These are phyloP conservation scores for Spathaspora passalidarum DNA, from an alignment of 805 yeast genomes.

Conservation along the genomic window DNA sequence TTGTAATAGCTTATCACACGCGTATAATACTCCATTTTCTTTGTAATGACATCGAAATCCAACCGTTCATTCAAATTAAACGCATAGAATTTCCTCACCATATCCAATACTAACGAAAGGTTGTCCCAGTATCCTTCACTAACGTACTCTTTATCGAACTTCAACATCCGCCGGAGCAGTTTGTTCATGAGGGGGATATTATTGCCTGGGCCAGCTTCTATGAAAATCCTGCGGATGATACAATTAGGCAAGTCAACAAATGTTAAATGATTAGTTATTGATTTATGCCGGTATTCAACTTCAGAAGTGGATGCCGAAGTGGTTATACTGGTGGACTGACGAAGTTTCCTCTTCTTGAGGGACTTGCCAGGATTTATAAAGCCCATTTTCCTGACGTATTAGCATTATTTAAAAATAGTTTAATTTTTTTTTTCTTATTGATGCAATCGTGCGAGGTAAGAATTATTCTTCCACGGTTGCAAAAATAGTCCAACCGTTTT, in stretches of 20 bases:
- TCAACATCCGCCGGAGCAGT: slow-evolving; percentile 17
- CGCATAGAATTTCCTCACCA: slow-evolving; percentile 20
- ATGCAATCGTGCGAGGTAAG: too few species aligned
- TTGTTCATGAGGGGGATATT: slow-evolving; percentile 33
- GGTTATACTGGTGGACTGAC: background rate
- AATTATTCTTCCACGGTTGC: too few species aligned
- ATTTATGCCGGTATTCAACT: background rate
- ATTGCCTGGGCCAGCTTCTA: slow-evolving; percentile 33
- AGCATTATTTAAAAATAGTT: background rate
- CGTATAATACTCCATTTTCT: slow-evolving; percentile 14
- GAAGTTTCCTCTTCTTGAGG: slow-evolving; percentile 12
- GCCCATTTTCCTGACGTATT: slow-evolving; percentile 18
- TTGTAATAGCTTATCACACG: background rate
- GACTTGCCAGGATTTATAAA: slow-evolving; percentile 24
- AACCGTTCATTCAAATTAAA: slow-evolving; percentile 18
- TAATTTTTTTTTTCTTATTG: background rate
- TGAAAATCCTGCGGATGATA: slow-evolving; percentile 36
- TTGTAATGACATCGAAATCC: slow-evolving; percentile 11
- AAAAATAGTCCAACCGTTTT: too few species aligned
- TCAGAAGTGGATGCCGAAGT: background rate
- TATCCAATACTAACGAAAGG: slow-evolving; percentile 16
- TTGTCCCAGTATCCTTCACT: slow-evolving; percentile 17
- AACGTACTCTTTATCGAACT: slow-evolving; percentile 11
- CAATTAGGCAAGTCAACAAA: slow-evolving; percentile 39
- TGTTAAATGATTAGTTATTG: background rate